Percentiles rank a stretch among this genome's conserved stretches.
Conservation (phyloP, 148 eudicot genomes). For the Vaccinium corymbosum region DNA sequence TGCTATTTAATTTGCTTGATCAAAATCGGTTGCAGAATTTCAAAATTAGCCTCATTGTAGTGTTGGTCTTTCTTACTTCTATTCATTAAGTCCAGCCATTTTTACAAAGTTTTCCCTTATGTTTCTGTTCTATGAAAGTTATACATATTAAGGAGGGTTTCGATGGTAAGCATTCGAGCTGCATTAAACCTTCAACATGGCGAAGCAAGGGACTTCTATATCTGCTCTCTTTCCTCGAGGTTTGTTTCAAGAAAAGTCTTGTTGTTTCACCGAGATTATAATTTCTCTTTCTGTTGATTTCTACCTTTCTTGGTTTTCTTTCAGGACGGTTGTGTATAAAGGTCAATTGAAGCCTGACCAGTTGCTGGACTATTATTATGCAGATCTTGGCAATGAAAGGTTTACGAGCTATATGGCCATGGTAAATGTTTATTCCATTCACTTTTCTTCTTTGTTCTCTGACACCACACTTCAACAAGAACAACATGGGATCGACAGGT, state of each 20-base stretch:
- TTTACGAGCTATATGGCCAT: slow-evolving; percentile 99
- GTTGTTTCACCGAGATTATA: neutral
- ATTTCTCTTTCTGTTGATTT: neutral
- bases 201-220: slow-evolving; percentile 82
- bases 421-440: slow-evolving; percentile 86
- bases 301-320: slow-evolving; percentile 11
- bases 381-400: slow-evolving; percentile 98
- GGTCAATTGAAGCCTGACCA: slow-evolving; percentile 98
- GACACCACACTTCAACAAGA: slow-evolving; percentile 64
- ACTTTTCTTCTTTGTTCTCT: slow-evolving; percentile 48
- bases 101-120: neutral
- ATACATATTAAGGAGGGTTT: slow-evolving; percentile 88
- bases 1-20: neutral
- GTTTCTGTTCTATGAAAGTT: slow-evolving; percentile 42
- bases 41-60: neutral
- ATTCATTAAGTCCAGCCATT: neutral
- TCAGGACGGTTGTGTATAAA: slow-evolving; percentile 96
- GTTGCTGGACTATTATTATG: slow-evolving; percentile 78
- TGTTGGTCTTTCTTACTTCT: neutral
- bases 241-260: slow-evolving; percentile 15
- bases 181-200: slow-evolving; percentile 94
- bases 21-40: neutral
- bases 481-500: slow-evolving; percentile 88
- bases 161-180: slow-evolving; percentile 96
- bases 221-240: slow-evolving; percentile 98